Evolutionary conservation across 371 early-diverging fungal genomes (phyloP).

Genomic region (Mortierella sp.): DNA sequence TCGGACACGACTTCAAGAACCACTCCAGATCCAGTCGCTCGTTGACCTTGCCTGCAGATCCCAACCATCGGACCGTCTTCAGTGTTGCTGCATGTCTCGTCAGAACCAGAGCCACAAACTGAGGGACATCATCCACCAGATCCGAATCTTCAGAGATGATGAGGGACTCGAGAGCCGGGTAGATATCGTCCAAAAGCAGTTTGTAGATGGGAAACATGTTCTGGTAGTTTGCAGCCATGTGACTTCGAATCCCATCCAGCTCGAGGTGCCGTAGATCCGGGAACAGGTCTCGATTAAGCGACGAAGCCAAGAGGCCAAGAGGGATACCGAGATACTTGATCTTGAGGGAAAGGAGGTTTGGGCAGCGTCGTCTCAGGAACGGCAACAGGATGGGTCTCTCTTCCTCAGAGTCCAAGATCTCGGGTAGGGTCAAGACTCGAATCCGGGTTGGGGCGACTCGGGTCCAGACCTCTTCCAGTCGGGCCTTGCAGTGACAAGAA

Average conservation of each 20-base stretch:
- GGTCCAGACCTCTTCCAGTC: neutral
- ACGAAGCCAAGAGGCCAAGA: neutral
- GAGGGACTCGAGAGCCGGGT: neutral
- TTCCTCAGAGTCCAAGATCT: neutral
- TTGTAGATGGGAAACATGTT: neutral
- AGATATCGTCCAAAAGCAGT: neutral
- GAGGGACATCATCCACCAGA: neutral
- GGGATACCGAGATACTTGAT: neutral
- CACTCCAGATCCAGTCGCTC: conserved; percentile 12
- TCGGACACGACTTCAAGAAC: neutral
- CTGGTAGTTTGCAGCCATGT: neutral
- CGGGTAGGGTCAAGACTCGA: neutral
- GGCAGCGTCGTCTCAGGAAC: neutral
- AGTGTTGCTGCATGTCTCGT: neutral
- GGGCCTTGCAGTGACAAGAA: too few relatives aligned
- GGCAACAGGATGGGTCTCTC: neutral
- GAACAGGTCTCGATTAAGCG: neutral
- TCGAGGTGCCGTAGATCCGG: neutral
- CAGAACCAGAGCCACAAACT: neutral
- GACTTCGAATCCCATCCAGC: neutral
- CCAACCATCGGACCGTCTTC: neutral
- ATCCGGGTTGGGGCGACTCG: neutral
- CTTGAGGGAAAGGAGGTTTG: neutral
- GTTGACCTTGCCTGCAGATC: neutral
- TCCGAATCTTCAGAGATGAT: neutral